Evolutionary conservation across 2,329 filamentous ascomycete species (phyloP).

Genomic region (Hypocreales sp.): DNA sequence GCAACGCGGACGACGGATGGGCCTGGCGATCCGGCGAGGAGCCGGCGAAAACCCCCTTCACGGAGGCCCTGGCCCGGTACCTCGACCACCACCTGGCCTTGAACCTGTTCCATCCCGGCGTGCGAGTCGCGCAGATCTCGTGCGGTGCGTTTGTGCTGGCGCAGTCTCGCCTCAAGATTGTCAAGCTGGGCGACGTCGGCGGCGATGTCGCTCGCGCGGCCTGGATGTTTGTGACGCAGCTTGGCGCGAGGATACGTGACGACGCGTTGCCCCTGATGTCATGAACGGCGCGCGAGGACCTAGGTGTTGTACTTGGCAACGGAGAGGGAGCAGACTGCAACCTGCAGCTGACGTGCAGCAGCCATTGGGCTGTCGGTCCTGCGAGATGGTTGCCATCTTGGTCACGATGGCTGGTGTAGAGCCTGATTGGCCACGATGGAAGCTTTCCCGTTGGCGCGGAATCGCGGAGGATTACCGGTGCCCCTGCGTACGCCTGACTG

Average conservation of each 20-base stretch:
- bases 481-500: no score
- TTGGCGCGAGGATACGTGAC: slow-evolving; percentile 17
- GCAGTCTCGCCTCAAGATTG: slow-evolving; percentile 34
- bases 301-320: no score
- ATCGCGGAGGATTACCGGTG: no score
- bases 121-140: slow-evolving; percentile 34
- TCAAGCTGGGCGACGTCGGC: slow-evolving; percentile 14
- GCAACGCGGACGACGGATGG: slow-evolving; percentile 36
- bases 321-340: no score
- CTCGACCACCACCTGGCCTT: slow-evolving; percentile 36
- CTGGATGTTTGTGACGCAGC: slow-evolving; percentile 21
- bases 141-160: slow-evolving; percentile 40
- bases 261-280: slow-evolving; percentile 5
- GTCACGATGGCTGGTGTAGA: no score
- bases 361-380: no score
- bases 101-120: slow-evolving; percentile 39
- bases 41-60: slow-evolving; percentile 24
- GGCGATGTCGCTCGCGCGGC: slow-evolving; percentile 16
- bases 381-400: no score
- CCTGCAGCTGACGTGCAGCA: no score
- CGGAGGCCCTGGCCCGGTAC: slow-evolving; percentile 32
- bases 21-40: slow-evolving; percentile 22
- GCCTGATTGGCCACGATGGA: no score
- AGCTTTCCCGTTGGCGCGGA: no score
- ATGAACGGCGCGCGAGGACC: no score